These are phyloP conservation scores for Saposhnikovia divaricata DNA, from an alignment of 129 eudicot species.

Conservation along the genomic window DNA sequence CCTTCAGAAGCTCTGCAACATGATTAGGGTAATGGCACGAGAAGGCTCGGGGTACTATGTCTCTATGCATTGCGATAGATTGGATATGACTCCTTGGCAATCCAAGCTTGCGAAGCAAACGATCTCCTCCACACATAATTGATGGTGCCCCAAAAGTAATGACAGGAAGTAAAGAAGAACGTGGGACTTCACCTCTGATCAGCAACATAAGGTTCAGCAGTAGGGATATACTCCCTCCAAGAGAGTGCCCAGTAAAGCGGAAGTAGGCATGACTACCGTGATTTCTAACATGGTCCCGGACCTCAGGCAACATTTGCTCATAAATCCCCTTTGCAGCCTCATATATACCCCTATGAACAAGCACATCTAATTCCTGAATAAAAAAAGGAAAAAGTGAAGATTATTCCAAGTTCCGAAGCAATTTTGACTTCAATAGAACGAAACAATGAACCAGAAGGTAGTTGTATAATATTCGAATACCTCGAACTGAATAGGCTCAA, in stretches of 20 bases:
- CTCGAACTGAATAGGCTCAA: conserved; percentile 87
- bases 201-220: conserved; percentile 79
- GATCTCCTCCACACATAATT: conserved; percentile 88
- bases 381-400: neutral
- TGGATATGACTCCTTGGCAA: conserved; percentile 62
- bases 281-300: conserved; percentile 41
- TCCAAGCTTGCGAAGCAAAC: conserved; percentile 49
- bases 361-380: conserved; percentile 58
- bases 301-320: conserved; percentile 86
- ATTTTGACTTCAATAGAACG: neutral
- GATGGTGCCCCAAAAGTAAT: conserved; percentile 87
- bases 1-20: conserved; percentile 69
- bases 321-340: conserved; percentile 97
- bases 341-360: conserved; percentile 93
- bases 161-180: conserved; percentile 78
- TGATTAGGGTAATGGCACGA: conserved; percentile 73
- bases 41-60: conserved; percentile 82
- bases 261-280: conserved; percentile 58
- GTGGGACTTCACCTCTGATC: conserved; percentile 63
- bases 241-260: conserved; percentile 98
- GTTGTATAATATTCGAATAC: conserved; percentile 19
- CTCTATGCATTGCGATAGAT: conserved; percentile 69
- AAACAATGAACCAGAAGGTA: neutral
- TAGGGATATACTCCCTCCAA: conserved; percentile 89
- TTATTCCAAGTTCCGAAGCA: neutral